Evolutionary conservation across 768 basidiomycete genomes (phyloP).

Genomic region (Tulasnella sp.): DNA sequence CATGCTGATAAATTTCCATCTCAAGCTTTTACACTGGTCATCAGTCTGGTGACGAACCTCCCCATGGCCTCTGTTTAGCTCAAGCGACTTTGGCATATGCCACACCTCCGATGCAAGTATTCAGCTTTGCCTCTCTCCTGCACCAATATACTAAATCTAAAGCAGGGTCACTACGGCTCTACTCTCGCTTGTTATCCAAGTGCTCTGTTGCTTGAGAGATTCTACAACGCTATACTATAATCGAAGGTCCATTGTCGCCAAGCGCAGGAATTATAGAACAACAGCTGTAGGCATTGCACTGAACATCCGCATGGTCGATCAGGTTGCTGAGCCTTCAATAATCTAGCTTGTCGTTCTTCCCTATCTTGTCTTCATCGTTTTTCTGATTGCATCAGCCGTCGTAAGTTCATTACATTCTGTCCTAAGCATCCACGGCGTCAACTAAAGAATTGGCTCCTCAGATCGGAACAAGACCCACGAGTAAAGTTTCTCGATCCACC

Average conservation of each 20-base stretch:
- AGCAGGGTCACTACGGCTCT: constrained; percentile 6
- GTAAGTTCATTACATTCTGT: too few relatives aligned
- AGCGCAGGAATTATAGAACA: neutral
- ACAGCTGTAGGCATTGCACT: neutral
- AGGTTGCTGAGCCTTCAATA: neutral
- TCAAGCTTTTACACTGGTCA: constrained; percentile 10
- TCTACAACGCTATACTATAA: too few relatives aligned
- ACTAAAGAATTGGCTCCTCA: too few relatives aligned
- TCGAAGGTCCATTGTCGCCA: neutral
- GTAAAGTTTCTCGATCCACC: neutral
- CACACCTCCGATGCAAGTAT: constrained; percentile 6
- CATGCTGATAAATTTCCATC: neutral
- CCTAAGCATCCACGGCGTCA: too few relatives aligned
- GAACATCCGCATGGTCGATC: constrained; percentile 1
- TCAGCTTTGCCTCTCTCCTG: neutral
- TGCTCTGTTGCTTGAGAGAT: constrained; percentile 5
- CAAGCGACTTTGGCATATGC: constrained; percentile 6
- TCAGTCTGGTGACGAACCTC: constrained; percentile 8
- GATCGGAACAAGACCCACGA: neutral
- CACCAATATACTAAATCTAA: neutral
- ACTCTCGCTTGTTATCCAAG: constrained; percentile 6
- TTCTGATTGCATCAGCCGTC: neutral
- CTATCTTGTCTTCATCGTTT: constrained; percentile 1
- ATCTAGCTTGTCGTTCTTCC: constrained; percentile 6
- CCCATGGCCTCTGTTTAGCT: constrained; percentile 7